phyloP scores from a whole-genome alignment of 345 rosid genomes.

The Eucalyptus tenuipes region DNA sequence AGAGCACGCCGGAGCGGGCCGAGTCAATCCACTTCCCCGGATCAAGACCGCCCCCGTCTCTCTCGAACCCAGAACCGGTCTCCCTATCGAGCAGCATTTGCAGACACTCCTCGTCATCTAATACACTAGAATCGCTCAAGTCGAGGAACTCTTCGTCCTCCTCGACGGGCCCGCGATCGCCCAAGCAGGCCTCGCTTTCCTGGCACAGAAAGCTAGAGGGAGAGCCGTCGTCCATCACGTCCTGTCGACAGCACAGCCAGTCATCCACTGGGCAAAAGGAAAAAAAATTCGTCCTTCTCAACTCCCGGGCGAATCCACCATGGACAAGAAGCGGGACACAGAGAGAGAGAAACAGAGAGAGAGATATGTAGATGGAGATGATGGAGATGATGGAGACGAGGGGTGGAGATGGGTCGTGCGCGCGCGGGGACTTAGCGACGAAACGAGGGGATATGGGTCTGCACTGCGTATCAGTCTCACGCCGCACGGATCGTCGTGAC shows the following conservation, averaged over 20 bases:
- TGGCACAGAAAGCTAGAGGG: slow-evolving; percentile 17
- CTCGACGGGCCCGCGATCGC: background rate
- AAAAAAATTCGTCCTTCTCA: background rate
- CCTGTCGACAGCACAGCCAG: background rate
- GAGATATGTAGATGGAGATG: background rate
- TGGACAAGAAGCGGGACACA: background rate
- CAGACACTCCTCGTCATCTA: slow-evolving; percentile 15
- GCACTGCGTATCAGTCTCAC: background rate
- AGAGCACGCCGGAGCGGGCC: slow-evolving; percentile 32
- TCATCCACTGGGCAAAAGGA: background rate
- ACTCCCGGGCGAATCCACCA: background rate
- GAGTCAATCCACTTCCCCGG: slow-evolving; percentile 8
- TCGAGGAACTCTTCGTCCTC: background rate
- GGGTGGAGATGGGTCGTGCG: background rate
- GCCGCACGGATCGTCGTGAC: background rate
- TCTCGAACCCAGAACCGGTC: slow-evolving; percentile 9
- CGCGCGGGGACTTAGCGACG: background rate
- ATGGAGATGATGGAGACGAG: background rate
- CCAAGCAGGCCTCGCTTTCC: slow-evolving; percentile 12
- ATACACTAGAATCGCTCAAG: background rate
- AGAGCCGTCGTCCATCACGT: background rate
- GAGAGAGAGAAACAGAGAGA: background rate
- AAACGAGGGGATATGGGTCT: background rate
- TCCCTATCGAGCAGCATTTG: slow-evolving; percentile 25
- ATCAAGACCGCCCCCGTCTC: slow-evolving; percentile 1